phyloP scores from a whole-genome alignment of 2,329 filamentous ascomycete species.

The Cadophora gregata region DNA sequence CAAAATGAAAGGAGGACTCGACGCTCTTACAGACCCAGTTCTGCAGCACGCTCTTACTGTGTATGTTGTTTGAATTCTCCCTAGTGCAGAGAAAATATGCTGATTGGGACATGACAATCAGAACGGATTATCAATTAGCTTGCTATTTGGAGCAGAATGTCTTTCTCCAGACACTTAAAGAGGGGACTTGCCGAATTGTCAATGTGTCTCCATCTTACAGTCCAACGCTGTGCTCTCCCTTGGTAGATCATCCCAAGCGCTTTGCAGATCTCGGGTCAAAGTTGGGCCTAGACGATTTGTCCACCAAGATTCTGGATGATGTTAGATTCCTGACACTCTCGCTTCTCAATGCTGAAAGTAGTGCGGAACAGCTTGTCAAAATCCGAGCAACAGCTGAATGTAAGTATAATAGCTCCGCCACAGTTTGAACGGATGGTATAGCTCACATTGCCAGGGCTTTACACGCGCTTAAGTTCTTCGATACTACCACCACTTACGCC shows the following conservation, averaged over 20 bases:
- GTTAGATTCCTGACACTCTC: constrained; percentile 5
- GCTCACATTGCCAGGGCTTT: not conserved
- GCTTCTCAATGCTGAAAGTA: not conserved
- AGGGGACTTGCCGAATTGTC: not conserved
- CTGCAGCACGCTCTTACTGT: not conserved
- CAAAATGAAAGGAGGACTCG: not conserved
- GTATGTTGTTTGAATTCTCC: not conserved
- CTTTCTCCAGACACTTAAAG: not conserved
- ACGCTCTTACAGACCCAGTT: not conserved
- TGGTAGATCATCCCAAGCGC: not conserved
- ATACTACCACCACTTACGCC: not conserved
- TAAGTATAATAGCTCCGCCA: not conserved
- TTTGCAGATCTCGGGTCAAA: not conserved
- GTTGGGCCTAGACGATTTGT: not conserved
- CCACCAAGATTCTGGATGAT: constrained; percentile 7
- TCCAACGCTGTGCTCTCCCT: not conserved
- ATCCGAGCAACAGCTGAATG: not conserved
- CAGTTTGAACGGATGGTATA: not conserved
- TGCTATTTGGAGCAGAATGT: not conserved
- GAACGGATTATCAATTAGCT: not conserved
- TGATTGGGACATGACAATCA: not conserved
- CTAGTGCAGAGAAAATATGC: not conserved
- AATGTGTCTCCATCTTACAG: not conserved
- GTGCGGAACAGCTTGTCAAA: not conserved
- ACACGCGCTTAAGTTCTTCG: not conserved